Conservation (phyloP, 768 basidiomycete genomes). For the Pisolithus albus region DNA sequence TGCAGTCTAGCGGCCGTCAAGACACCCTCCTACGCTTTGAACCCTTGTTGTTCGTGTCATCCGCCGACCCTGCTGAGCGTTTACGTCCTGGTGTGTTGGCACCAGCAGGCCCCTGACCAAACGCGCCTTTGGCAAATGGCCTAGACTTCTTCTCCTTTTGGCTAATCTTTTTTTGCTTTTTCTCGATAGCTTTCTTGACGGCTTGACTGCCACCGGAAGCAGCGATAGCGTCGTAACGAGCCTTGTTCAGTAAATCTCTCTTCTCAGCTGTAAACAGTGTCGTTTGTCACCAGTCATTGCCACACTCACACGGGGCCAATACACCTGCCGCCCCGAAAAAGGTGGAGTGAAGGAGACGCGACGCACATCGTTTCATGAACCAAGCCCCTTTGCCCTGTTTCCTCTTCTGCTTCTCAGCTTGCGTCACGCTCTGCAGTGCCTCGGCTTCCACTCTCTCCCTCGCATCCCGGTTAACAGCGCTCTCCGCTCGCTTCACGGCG, state of each 20-base stretch:
- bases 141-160: conserved; percentile 87
- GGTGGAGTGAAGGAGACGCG: background rate
- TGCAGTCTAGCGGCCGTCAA: background rate
- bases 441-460: conserved; percentile 65
- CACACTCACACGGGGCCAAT: background rate
- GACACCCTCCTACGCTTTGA: conserved; percentile 20
- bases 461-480: conserved; percentile 64
- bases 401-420: conserved; percentile 52
- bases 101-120: conserved; percentile 7
- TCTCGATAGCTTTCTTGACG: conserved; percentile 83
- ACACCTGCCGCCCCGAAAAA: conserved; percentile 3
- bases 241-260: conserved; percentile 63
- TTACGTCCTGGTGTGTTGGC: conserved; percentile 4
- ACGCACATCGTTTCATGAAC: conserved; percentile 79
- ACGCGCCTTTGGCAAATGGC: conserved; percentile 43
- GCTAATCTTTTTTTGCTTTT: conserved; percentile 77
- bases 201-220: conserved; percentile 70
- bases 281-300: background rate
- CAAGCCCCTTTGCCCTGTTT: conserved; percentile 74
- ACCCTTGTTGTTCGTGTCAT: conserved; percentile 3
- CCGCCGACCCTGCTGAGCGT: conserved; percentile 9
- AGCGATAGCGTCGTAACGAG: conserved; percentile 74
- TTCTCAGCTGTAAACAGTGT: conserved; percentile 54
- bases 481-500: conserved; percentile 72
- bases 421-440: conserved; percentile 43